Percentiles rank a stretch among this genome's conserved stretches.
phyloP scores from a whole-genome alignment of 2,329 filamentous ascomycete genomes.

The Trichoderma lentiforme region DNA sequence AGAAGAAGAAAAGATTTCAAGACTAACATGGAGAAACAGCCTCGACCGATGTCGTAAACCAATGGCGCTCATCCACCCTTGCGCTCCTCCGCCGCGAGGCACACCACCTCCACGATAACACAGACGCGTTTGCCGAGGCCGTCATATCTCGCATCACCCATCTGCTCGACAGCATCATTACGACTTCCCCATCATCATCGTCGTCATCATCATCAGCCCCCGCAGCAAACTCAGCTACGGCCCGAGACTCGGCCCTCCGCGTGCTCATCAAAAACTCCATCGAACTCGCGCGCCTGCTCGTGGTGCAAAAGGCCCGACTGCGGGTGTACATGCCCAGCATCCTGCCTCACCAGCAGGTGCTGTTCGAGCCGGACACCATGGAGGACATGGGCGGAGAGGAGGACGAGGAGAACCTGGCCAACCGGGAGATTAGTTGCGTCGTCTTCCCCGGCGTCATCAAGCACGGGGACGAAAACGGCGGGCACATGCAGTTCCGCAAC shows the following conservation, averaged over 20 bases:
- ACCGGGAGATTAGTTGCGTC: conserved; percentile 57
- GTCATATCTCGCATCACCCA: conserved; percentile 47
- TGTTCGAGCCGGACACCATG: conserved; percentile 60
- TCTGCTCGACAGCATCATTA: conserved; percentile 50
- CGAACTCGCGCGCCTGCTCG: conserved; percentile 54
- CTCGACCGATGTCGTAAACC: conserved; percentile 55
- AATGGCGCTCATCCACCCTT: conserved; percentile 65
- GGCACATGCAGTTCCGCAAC: conserved; percentile 58
- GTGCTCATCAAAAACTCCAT: conserved; percentile 51
- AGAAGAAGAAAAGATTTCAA: not conserved
- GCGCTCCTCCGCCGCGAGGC: conserved; percentile 56
- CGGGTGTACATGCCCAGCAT: conserved; percentile 53
- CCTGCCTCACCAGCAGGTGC: conserved; percentile 49
- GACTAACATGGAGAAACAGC: conserved; percentile 29
- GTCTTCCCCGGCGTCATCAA: conserved; percentile 65
- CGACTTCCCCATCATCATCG: not conserved
- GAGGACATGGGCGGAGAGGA: conserved; percentile 64
- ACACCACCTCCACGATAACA: conserved; percentile 45
- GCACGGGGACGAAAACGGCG: conserved; percentile 61
- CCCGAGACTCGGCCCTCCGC: conserved; percentile 52
- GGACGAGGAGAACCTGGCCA: conserved; percentile 52
- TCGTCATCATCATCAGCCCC: not conserved
- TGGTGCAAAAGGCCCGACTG: conserved; percentile 58
- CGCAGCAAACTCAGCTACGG: conserved; percentile 22
- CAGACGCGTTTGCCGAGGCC: conserved; percentile 39